Conservation (phyloP, 2,329 filamentous ascomycete genomes). For the Aspergillus niger region DNA sequence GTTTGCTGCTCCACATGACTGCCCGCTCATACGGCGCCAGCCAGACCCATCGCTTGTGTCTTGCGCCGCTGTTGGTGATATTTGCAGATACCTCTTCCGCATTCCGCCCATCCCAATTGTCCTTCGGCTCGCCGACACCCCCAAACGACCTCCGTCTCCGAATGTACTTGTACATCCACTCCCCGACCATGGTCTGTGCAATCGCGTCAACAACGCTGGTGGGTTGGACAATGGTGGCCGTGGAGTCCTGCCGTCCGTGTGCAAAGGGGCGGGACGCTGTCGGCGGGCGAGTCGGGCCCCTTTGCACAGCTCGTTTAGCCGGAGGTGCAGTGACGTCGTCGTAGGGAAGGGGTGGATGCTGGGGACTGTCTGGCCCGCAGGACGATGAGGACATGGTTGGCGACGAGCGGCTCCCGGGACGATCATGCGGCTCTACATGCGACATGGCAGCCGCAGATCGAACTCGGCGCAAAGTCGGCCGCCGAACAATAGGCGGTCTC, state of each 20-base stretch:
- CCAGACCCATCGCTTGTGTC: conserved; percentile 98
- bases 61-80: conserved; percentile 64
- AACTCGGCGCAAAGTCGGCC: conserved; percentile 73
- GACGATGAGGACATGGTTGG: conserved; percentile 66
- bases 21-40: conserved; percentile 93
- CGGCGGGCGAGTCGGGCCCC: conserved; percentile 26
- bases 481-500: conserved; percentile 56
- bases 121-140: conserved; percentile 60
- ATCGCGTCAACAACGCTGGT: conserved; percentile 92
- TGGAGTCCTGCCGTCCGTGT: conserved; percentile 51
- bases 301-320: conserved; percentile 31
- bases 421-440: conserved; percentile 50
- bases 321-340: conserved; percentile 66
- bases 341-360: conserved; percentile 69
- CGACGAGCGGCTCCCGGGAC: conserved; percentile 50
- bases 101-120: conserved; percentile 56
- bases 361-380: conserved; percentile 68
- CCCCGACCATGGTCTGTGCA: conserved; percentile 96
- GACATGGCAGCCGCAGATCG: conserved; percentile 78
- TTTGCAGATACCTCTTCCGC: conserved; percentile 70
- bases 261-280: conserved; percentile 28
- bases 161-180: conserved; percentile 59
- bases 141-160: conserved; percentile 80
- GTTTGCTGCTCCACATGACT: conserved; percentile 98
- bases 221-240: conserved; percentile 63